Percentiles rank a stretch among this genome's conserved stretches.
Evolutionary conservation across 352 stramenopile species (phyloP).

Genomic region (Globisporangium polare): DNA sequence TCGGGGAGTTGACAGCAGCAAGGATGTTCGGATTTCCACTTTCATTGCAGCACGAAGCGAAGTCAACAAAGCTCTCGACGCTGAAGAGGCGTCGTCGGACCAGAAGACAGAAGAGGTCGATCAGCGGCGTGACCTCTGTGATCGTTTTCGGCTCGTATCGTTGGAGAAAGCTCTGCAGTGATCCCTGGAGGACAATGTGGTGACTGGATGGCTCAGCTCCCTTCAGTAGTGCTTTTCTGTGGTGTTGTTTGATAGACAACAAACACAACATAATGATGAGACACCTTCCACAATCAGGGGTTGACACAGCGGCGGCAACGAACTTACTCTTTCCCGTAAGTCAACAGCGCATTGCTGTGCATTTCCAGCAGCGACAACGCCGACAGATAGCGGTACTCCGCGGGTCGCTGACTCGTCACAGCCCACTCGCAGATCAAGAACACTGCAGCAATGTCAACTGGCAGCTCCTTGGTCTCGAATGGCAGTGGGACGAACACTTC

Average conservation of each 20-base stretch:
- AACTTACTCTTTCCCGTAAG: constrained; percentile 57
- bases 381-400: constrained; percentile 81
- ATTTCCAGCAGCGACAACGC: constrained; percentile 78
- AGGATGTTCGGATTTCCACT: constrained; percentile 19
- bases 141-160: constrained; percentile 74
- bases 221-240: constrained; percentile 43
- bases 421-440: constrained; percentile 83
- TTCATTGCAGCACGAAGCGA: constrained; percentile 55
- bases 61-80: constrained; percentile 70
- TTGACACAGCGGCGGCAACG: not conserved
- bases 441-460: constrained; percentile 65
- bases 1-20: constrained; percentile 11
- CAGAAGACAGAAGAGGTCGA: constrained; percentile 78
- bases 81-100: constrained; percentile 70
- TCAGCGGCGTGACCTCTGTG: constrained; percentile 75
- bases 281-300: not conserved
- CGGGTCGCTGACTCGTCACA: constrained; percentile 71
- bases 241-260: not conserved
- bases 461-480: constrained; percentile 33
- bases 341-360: constrained; percentile 62
- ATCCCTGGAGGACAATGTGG: constrained; percentile 68
- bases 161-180: constrained; percentile 70
- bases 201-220: constrained; percentile 42
- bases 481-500: constrained; percentile 63
- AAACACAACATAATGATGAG: constrained; percentile 9